These are phyloP conservation scores for Salix purpurea DNA, from an alignment of 345 rosid genomes.

Conservation along the genomic window DNA sequence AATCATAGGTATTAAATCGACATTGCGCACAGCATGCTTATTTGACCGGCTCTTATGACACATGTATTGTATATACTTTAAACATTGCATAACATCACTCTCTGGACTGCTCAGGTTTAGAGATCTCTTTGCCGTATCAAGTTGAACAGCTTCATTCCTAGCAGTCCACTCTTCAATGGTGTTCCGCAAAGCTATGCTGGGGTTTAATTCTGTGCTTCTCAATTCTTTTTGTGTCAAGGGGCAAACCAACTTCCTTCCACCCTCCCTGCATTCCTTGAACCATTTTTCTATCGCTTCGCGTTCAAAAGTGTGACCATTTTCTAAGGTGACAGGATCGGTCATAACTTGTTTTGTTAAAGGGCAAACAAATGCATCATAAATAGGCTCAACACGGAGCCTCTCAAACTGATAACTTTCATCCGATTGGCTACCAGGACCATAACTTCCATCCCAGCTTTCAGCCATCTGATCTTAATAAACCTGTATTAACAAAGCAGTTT, in stretches of 20 bases:
- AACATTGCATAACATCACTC: constrained; percentile 50
- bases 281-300: constrained; percentile 87
- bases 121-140: constrained; percentile 72
- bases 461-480: constrained; percentile 42
- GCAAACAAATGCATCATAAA: constrained; percentile 86
- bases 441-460: constrained; percentile 64
- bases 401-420: constrained; percentile 67
- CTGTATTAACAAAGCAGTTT: constrained; percentile 13
- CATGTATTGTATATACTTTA: constrained; percentile 52
- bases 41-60: constrained; percentile 51
- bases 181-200: constrained; percentile 75
- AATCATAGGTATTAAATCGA: constrained; percentile 70
- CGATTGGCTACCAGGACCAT: constrained; percentile 62
- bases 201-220: constrained; percentile 57
- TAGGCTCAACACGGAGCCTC: constrained; percentile 56
- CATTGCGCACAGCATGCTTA: constrained; percentile 55
- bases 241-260: constrained; percentile 56
- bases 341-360: constrained; percentile 88
- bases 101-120: constrained; percentile 59
- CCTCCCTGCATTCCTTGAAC: constrained; percentile 72
- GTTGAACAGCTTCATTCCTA: constrained; percentile 80
- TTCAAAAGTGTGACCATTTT: constrained; percentile 84
- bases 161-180: constrained; percentile 96
- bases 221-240: constrained; percentile 70
- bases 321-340: constrained; percentile 81